These are phyloP conservation scores for Torulaspora microellipsoides DNA, from an alignment of 805 yeast genomes.

Conservation along the genomic window DNA sequence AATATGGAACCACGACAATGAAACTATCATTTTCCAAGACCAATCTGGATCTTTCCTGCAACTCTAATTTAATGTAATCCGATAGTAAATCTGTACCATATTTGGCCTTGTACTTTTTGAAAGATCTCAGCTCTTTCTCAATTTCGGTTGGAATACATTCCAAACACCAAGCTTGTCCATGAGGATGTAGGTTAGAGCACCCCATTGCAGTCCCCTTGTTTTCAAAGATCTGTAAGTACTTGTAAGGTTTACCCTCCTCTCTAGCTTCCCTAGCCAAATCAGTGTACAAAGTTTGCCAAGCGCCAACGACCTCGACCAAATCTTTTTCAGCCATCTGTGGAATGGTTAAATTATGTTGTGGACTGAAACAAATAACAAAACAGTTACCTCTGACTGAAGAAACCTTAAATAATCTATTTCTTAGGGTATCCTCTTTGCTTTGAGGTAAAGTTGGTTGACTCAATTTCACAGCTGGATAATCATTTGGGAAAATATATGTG, in stretches of 20 bases:
- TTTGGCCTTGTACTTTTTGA: conserved; percentile 44
- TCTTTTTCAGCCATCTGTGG: conserved; percentile 52
- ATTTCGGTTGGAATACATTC: conserved; percentile 65
- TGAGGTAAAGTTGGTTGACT: conserved; percentile 46
- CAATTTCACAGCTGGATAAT: conserved; percentile 62
- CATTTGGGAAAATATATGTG: conserved; percentile 62
- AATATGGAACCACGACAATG: conserved; percentile 66
- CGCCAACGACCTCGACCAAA: conserved; percentile 46
- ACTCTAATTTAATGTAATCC: conserved; percentile 57
- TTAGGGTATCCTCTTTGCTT: conserved; percentile 27
- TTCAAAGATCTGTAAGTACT: conserved; percentile 68
- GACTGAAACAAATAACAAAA: conserved; percentile 67
- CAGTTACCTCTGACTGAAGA: conserved; percentile 64
- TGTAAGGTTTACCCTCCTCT: conserved; percentile 41
- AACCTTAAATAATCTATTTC: conserved; percentile 46
- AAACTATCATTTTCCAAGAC: conserved; percentile 60
- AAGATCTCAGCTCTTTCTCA: conserved; percentile 48
- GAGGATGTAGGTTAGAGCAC: conserved; percentile 78
- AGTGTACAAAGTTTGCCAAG: conserved; percentile 55
- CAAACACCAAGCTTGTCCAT: conserved; percentile 78
- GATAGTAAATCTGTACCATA: conserved; percentile 50
- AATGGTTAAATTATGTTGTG: conserved; percentile 61
- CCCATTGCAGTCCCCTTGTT: conserved; percentile 81
- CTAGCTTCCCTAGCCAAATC: conserved; percentile 39
- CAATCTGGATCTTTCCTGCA: conserved; percentile 46